phyloP scores from a whole-genome alignment of 1,284 basidiomycete genomes.

The Pseudozyma hubeiensis region DNA sequence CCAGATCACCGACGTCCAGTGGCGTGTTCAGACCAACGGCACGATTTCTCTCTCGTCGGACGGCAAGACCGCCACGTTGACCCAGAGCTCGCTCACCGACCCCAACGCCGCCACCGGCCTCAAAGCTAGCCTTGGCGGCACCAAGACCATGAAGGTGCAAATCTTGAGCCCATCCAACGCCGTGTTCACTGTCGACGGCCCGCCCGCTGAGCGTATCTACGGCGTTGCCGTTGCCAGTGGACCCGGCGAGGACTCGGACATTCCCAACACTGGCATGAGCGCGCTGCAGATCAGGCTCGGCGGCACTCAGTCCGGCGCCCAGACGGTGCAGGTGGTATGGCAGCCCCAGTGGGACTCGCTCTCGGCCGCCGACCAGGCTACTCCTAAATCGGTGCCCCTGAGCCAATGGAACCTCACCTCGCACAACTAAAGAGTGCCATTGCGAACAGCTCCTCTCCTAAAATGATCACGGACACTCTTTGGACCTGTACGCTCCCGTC shows the following conservation, averaged over 20 bases:
- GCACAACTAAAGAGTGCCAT: conserved; percentile 51
- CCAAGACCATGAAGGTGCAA: conserved; percentile 71
- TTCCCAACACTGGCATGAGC: conserved; percentile 81
- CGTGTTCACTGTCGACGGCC: conserved; percentile 31
- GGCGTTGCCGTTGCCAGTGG: conserved; percentile 76
- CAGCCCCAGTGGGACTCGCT: conserved; percentile 65
- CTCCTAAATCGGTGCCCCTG: conserved; percentile 61
- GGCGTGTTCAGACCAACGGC: conserved; percentile 96
- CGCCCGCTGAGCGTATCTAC: conserved; percentile 70
- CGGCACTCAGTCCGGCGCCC: conserved; percentile 59
- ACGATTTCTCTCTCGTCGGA: conserved; percentile 70
- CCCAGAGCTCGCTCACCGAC: conserved; percentile 73
- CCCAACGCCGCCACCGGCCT: conserved; percentile 74
- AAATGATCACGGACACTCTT: conserved; percentile 18
- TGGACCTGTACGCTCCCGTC: conserved; percentile 5
- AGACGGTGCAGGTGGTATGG: conserved; percentile 71
- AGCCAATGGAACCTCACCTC: conserved; percentile 62
- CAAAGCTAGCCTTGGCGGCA: conserved; percentile 49
- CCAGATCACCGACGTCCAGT: conserved; percentile 73
- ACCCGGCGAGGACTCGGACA: conserved; percentile 73
- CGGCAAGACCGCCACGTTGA: conserved; percentile 75
- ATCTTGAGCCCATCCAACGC: conserved; percentile 76
- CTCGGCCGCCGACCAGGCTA: conserved; percentile 48
- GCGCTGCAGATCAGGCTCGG: conserved; percentile 80
- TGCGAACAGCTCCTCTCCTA: background rate